Percentiles rank a stretch among this genome's conserved stretches.
phyloP scores from a whole-genome alignment of 2,329 filamentous ascomycete genomes.

The Calonectria multiphialidica region DNA sequence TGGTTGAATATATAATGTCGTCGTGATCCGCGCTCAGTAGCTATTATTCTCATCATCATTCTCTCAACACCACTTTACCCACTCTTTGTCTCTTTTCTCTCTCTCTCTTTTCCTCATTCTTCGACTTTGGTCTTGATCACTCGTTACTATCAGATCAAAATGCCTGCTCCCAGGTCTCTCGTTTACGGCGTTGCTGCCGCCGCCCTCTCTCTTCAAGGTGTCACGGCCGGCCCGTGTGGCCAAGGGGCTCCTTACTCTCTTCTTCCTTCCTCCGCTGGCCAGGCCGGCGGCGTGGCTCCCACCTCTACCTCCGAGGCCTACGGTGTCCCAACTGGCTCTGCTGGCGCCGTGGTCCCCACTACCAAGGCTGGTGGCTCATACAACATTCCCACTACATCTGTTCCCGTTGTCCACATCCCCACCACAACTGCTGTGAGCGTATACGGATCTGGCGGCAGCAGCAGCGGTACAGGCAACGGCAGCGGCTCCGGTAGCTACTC shows the following conservation, averaged over 20 bases:
- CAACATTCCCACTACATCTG: neutral
- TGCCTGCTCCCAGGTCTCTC: constrained; percentile 3
- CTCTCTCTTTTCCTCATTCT: neutral
- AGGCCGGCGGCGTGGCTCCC: neutral
- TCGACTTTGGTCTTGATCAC: neutral
- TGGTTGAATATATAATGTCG: neutral
- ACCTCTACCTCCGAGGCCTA: neutral
- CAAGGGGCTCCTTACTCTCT: neutral
- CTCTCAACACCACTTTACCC: neutral
- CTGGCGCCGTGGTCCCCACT: neutral
- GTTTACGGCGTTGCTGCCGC: neutral
- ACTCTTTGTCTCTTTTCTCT: neutral
- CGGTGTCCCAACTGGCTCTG: neutral
- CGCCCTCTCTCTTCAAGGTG: neutral
- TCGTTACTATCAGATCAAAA: neutral
- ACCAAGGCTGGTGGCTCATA: neutral
- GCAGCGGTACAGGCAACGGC: neutral
- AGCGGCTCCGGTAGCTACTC: neutral
- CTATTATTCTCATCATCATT: neutral
- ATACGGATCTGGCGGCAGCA: neutral
- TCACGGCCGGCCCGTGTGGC: neutral
- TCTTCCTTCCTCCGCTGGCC: neutral
- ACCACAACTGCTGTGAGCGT: neutral
- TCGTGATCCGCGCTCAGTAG: neutral
- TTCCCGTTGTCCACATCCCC: neutral